Conservation (phyloP, 106 monocot species). For the Cymbidium sinense region DNA sequence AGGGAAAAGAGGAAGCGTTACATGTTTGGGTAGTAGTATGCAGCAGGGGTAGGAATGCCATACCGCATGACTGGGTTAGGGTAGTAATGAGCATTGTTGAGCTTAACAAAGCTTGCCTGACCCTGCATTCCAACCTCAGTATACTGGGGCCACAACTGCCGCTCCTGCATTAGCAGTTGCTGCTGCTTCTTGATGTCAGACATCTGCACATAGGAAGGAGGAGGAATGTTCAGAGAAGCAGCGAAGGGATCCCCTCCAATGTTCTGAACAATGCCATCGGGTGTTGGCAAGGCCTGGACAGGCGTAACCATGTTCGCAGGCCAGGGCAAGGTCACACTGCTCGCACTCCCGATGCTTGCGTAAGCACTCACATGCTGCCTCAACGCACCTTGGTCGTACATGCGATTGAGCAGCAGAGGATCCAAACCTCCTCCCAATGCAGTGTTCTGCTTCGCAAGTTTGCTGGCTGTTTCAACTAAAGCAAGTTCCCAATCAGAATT, state of each 20-base stretch:
- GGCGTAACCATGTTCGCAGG: slow-evolving; percentile 7
- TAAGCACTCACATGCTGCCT: slow-evolving; percentile 49
- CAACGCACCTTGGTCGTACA: slow-evolving; percentile 82
- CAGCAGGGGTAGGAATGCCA: slow-evolving; percentile 31
- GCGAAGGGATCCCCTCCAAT: slow-evolving; percentile 67
- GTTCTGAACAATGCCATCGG: slow-evolving; percentile 52
- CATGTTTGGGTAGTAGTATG: slow-evolving; percentile 25
- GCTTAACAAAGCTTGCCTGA: slow-evolving; percentile 28
- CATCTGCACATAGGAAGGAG: slow-evolving; percentile 91
- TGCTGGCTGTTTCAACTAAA: slow-evolving; percentile 68
- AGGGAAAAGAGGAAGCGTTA: not conserved
- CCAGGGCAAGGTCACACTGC: slow-evolving; percentile 64
- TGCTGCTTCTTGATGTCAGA: slow-evolving; percentile 87
- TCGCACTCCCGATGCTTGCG: slow-evolving; percentile 44
- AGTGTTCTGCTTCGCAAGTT: slow-evolving; percentile 67
- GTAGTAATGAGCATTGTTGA: slow-evolving; percentile 10
- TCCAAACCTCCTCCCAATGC: slow-evolving; percentile 64
- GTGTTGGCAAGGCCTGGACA: slow-evolving; percentile 71
- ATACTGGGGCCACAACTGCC: slow-evolving; percentile 72
- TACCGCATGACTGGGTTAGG: slow-evolving; percentile 30
- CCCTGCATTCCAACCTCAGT: slow-evolving; percentile 68
- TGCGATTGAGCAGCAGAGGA: slow-evolving; percentile 59
- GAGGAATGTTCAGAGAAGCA: slow-evolving; percentile 53
- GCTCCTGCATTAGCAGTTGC: slow-evolving; percentile 65
- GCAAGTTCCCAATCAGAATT: slow-evolving; percentile 85